Conservation (phyloP, 1,139 yeast genomes). For the Suhomyces wounanorum region DNA sequence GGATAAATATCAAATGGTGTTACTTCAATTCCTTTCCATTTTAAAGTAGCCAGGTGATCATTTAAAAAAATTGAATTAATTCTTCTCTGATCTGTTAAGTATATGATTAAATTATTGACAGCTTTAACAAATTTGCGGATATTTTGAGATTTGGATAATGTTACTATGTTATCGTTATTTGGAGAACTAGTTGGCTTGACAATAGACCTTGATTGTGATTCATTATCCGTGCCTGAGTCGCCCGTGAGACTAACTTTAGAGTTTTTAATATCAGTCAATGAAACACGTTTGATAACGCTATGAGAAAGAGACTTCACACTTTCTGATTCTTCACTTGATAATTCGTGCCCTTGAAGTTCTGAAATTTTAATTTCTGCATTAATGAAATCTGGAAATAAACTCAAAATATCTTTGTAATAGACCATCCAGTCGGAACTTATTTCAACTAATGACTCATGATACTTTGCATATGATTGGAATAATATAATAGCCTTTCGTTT, state of each 20-base stretch:
- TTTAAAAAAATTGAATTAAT: conserved; percentile 42
- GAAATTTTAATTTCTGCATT: conserved; percentile 26
- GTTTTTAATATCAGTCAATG: conserved; percentile 30
- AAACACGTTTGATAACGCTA: conserved; percentile 19
- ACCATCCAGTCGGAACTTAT: conserved; percentile 48
- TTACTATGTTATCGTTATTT: conserved; percentile 2
- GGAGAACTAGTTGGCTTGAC: conserved; percentile 1
- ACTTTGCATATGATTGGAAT: conserved; percentile 39
- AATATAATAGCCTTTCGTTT: conserved; percentile 34
- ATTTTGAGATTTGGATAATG: conserved; percentile 24
- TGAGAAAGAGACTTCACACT: conserved; percentile 19
- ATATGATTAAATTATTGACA: conserved; percentile 56
- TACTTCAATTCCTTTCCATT: conserved; percentile 49
- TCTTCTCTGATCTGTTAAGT: conserved; percentile 55
- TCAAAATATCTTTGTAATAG: conserved; percentile 36
- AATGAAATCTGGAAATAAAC: conserved; percentile 43
- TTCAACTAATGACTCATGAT: conserved; percentile 44
- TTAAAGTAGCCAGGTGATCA: conserved; percentile 34
- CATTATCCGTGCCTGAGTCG: conserved; percentile 35
- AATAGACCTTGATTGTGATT: conserved; percentile 8
- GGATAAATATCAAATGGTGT: conserved; percentile 44
- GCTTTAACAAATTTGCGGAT: conserved; percentile 41
- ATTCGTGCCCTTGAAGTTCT: conserved; percentile 12
- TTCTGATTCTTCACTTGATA: conserved; percentile 14
- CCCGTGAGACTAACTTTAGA: conserved; percentile 20